phyloP scores from a whole-genome alignment of 2,329 filamentous ascomycete species.

The Elsinoe batatas region DNA sequence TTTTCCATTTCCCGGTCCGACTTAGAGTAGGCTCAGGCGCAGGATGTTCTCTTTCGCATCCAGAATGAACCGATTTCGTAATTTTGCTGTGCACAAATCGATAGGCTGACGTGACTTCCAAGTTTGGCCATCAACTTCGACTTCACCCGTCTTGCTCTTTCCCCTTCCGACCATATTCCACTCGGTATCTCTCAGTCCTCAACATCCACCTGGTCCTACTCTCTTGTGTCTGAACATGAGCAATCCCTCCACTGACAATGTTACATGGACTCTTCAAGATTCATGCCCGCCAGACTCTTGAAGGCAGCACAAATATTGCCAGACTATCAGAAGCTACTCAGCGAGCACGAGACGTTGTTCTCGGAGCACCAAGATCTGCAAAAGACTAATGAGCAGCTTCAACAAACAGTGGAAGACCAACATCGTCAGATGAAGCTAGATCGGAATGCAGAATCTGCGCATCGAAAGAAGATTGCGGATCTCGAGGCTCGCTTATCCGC shows the following conservation, averaged over 20 bases:
- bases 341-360: too few relatives aligned
- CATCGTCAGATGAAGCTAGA: neutral
- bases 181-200: too few relatives aligned
- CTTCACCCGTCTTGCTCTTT: neutral
- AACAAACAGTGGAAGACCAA: neutral
- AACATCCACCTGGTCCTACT: too few relatives aligned
- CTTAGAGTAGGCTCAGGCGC: slow-evolving; percentile 13
- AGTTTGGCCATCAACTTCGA: neutral
- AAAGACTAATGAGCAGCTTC: neutral
- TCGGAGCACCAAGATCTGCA: too few relatives aligned
- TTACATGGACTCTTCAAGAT: too few relatives aligned
- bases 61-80: slow-evolving; percentile 13
- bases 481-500: too few relatives aligned
- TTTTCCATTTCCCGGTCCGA: slow-evolving; percentile 6
- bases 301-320: too few relatives aligned
- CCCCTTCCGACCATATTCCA: neutral
- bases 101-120: neutral
- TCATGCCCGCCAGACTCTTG: too few relatives aligned
- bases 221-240: too few relatives aligned
- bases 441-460: neutral
- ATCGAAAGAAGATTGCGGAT: neutral
- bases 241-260: too few relatives aligned
- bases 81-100: slow-evolving; percentile 8
- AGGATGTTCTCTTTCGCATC: slow-evolving; percentile 12
- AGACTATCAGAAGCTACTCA: neutral